phyloP scores from a whole-genome alignment of 768 basidiomycete species.

The Suillus occidentalis region DNA sequence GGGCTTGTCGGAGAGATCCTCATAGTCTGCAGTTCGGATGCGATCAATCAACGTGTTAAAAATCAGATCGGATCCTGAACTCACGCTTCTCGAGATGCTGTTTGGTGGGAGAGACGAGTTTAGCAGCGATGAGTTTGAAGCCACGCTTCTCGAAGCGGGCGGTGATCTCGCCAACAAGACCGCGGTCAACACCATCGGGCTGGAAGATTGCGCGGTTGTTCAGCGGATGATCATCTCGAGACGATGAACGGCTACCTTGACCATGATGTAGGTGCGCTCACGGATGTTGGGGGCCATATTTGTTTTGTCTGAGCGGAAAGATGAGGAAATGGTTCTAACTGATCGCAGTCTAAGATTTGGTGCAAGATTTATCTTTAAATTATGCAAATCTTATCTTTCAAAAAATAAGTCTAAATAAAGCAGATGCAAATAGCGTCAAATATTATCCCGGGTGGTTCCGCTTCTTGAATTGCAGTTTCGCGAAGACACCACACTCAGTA shows the following conservation, averaged over 20 bases:
- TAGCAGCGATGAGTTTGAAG: conserved; percentile 95
- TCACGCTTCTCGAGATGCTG: conserved; percentile 90
- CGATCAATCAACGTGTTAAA: background rate
- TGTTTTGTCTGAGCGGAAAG: conserved; percentile 38
- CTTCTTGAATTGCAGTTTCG: conserved; percentile 11
- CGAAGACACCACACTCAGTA: conserved; percentile 27
- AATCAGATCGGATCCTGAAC: conserved; percentile 13
- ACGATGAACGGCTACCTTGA: conserved; percentile 66
- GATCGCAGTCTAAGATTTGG: conserved; percentile 20
- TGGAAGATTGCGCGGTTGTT: conserved; percentile 30
- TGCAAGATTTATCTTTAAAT: conserved; percentile 30
- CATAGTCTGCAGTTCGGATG: conserved; percentile 68
- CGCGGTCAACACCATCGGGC: conserved; percentile 99
- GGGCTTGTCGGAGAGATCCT: conserved; percentile 87
- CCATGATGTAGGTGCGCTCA: conserved; percentile 99
- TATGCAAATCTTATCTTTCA: conserved; percentile 34
- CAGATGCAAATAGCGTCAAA: conserved; percentile 46
- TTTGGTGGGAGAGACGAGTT: conserved; percentile 77
- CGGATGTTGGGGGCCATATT: conserved; percentile 41
- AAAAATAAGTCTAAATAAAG: conserved; percentile 19
- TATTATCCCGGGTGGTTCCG: conserved; percentile 28
- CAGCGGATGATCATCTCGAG: background rate
- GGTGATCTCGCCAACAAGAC: conserved; percentile 94
- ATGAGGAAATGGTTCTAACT: conserved; percentile 11
- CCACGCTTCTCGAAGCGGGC: conserved; percentile 96